A percentile compares a stretch with the other conserved stretches of the same genome.
These are phyloP conservation scores for Curvularia sp. DNA, from an alignment of 2,329 filamentous ascomycete species.

Conservation along the genomic window DNA sequence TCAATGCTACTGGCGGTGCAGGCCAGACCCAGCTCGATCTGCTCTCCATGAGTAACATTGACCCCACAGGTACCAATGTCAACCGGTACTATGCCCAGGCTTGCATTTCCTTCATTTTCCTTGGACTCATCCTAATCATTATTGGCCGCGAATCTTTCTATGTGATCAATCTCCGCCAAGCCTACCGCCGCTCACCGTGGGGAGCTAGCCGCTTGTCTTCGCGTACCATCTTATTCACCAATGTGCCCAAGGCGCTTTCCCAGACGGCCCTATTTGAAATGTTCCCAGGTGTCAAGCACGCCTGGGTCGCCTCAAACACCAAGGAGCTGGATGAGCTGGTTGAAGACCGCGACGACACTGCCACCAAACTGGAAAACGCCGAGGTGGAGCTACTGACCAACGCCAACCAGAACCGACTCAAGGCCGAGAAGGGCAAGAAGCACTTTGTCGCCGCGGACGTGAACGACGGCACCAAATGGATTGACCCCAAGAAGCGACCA, in stretches of 20 bases:
- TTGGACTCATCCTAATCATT: slow-evolving; percentile 53
- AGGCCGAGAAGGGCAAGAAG: slow-evolving; percentile 62
- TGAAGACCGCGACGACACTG: slow-evolving; percentile 53
- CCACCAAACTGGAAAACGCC: slow-evolving; percentile 53
- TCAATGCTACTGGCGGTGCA: slow-evolving; percentile 54
- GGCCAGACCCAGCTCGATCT: slow-evolving; percentile 49
- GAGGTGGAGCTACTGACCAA: slow-evolving; percentile 54
- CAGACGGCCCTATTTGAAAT: slow-evolving; percentile 51
- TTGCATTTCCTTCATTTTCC: slow-evolving; percentile 53
- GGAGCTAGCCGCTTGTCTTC: slow-evolving; percentile 56
- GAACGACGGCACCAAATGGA: slow-evolving; percentile 52
- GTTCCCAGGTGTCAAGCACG: slow-evolving; percentile 50
- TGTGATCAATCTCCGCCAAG: slow-evolving; percentile 58
- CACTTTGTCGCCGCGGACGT: slow-evolving; percentile 54
- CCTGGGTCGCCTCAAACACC: slow-evolving; percentile 57
- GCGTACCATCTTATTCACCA: slow-evolving; percentile 57
- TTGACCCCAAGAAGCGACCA: slow-evolving; percentile 50
- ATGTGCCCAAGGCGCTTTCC: slow-evolving; percentile 53
- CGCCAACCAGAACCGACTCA: slow-evolving; percentile 72
- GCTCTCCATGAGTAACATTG: slow-evolving; percentile 50
- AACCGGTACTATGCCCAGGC: slow-evolving; percentile 56
- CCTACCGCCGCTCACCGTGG: slow-evolving; percentile 54
- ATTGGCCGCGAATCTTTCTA: slow-evolving; percentile 57
- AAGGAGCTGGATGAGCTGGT: slow-evolving; percentile 55
- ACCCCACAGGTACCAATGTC: slow-evolving; percentile 35